phyloP scores from a whole-genome alignment of 2,329 filamentous ascomycete species.

The Fusarium redolens region DNA sequence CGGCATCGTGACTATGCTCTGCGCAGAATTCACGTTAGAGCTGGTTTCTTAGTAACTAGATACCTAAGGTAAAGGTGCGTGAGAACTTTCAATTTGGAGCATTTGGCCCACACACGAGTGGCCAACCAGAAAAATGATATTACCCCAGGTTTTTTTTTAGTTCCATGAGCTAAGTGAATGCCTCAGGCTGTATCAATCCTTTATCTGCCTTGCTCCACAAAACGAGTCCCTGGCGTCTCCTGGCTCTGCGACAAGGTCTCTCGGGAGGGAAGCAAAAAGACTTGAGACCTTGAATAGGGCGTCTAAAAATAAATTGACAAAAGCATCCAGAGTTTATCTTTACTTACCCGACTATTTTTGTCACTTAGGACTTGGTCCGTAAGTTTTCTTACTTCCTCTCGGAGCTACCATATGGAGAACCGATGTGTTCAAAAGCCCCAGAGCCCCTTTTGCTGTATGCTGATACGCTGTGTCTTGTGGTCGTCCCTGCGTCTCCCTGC shows the following conservation, averaged over 20 bases:
- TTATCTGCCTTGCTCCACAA: background rate
- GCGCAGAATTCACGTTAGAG: background rate
- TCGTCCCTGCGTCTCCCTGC: slow-evolving; percentile 28
- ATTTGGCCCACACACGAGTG: slow-evolving; percentile 3
- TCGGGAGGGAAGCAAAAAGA: background rate
- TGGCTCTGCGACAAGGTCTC: background rate
- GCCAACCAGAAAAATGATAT: slow-evolving; percentile 24
- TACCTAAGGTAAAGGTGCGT: background rate
- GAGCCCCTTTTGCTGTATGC: slow-evolving; percentile 26
- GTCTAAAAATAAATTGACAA: background rate
- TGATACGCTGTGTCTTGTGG: slow-evolving; percentile 30
- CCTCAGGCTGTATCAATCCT: slow-evolving; percentile 12
- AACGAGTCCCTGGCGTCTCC: slow-evolving; percentile 2
- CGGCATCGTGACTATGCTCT: slow-evolving; percentile 17
- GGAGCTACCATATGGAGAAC: slow-evolving; percentile 5
- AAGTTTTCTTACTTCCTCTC: background rate
- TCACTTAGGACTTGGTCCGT: background rate
- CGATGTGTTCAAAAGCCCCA: slow-evolving; percentile 27
- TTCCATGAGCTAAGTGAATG: background rate
- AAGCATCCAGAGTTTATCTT: background rate
- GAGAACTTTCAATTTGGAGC: slow-evolving; percentile 13
- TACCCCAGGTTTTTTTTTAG: slow-evolving; percentile 26
- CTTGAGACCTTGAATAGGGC: background rate
- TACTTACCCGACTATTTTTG: background rate
- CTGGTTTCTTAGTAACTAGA: background rate